These are phyloP conservation scores for Parmelia sp. DNA, from an alignment of 495 filamentous ascomycete genomes.

Conservation along the genomic window DNA sequence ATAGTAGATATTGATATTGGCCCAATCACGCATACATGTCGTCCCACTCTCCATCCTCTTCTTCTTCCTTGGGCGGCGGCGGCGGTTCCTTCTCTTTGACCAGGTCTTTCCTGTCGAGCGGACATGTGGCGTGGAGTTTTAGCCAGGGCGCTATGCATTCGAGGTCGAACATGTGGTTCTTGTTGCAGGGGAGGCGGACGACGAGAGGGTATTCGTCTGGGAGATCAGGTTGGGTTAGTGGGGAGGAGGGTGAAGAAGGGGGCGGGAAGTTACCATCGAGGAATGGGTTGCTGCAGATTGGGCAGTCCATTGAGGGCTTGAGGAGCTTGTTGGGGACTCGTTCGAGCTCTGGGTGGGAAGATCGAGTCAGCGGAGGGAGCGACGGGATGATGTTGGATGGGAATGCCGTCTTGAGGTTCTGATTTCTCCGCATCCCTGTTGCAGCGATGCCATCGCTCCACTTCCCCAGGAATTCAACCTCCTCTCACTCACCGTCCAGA, in stretches of 20 bases:
- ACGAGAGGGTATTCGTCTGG: conserved; percentile 68
- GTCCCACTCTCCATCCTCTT: conserved; percentile 53
- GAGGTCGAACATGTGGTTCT: conserved; percentile 77
- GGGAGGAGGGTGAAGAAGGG: no score
- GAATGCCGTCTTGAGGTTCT: background rate
- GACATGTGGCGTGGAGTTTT: conserved; percentile 80
- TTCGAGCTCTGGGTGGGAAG: conserved; percentile 52
- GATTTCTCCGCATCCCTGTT: background rate
- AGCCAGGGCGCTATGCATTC: conserved; percentile 96
- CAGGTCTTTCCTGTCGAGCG: conserved; percentile 74
- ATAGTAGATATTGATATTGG: no score
- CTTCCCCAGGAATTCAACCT: no score
- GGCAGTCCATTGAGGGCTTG: conserved; percentile 63
- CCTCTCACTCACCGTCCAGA: conserved; percentile 51
- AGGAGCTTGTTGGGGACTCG: conserved; percentile 65
- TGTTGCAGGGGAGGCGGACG: conserved; percentile 78
- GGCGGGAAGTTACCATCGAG: conserved; percentile 53
- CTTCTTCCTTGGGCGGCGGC: conserved; percentile 40
- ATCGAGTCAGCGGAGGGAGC: conserved; percentile 4
- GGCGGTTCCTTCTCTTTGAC: conserved; percentile 56
- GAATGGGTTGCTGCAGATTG: conserved; percentile 80
- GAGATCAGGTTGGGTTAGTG: background rate
- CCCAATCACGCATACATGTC: conserved; percentile 62
- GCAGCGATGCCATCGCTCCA: background rate
- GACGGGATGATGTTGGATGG: background rate